A percentile compares a stretch with the other conserved stretches of the same genome.
Conservation (phyloP, 129 eudicot genomes). For the Arctium lappa region DNA sequence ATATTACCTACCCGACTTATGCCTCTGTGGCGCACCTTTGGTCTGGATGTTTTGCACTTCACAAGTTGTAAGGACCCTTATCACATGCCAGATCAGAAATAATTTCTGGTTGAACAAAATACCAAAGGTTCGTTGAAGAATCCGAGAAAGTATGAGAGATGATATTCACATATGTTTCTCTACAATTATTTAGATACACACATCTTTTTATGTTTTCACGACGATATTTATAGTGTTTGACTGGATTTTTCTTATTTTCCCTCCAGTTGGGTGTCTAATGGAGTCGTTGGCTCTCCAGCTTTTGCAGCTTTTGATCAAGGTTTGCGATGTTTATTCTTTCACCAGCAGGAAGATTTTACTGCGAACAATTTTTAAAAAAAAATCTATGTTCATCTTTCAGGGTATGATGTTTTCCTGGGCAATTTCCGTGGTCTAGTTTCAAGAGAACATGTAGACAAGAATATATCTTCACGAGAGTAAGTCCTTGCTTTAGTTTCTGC, state of each 20-base stretch:
- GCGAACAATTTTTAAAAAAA: background rate
- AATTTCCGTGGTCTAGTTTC: conserved; percentile 93
- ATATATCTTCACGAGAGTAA: conserved; percentile 85
- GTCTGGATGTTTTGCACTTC: too few species aligned
- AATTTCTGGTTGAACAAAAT: background rate
- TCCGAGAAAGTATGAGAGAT: background rate
- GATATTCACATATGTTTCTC: background rate
- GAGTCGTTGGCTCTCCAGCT: conserved; percentile 99
- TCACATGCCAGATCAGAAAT: background rate
- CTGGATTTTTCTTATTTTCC: background rate
- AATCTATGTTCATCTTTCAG: conserved; percentile 35
- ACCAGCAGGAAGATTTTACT: background rate
- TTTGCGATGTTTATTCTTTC: conserved; percentile 27
- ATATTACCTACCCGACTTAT: too few species aligned
- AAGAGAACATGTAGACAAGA: conserved; percentile 76
- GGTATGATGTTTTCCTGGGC: conserved; percentile 94
- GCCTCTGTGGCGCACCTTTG: too few species aligned
- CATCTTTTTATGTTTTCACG: background rate
- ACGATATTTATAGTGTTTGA: background rate
- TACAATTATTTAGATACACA: background rate
- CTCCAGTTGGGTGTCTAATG: conserved; percentile 93
- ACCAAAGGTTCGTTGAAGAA: background rate
- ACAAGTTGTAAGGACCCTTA: too few species aligned
- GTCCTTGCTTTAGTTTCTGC: conserved; percentile 23
- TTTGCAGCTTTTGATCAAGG: conserved; percentile 99